These are phyloP conservation scores for Cordia subcordata DNA, from an alignment of 257 asterid species.

Conservation along the genomic window DNA sequence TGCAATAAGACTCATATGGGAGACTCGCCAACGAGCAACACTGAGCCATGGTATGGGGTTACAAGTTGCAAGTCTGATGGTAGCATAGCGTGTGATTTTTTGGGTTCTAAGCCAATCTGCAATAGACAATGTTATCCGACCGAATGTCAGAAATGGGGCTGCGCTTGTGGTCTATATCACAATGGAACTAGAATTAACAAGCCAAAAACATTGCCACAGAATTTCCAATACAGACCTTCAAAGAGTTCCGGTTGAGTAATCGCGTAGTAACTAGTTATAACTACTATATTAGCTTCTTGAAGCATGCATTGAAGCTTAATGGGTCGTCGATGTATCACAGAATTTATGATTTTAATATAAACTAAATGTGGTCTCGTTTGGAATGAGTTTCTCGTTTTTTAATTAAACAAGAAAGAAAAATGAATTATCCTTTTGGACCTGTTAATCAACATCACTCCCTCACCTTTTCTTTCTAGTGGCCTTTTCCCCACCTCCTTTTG, in stretches of 20 bases:
- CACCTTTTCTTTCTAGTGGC: slow-evolving; percentile 23
- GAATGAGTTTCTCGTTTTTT: slow-evolving; percentile 14
- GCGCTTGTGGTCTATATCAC: not conserved
- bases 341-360: too few species aligned
- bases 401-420: slow-evolving; percentile 8
- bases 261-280: too few species aligned
- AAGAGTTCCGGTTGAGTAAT: too few species aligned
- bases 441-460: slow-evolving; percentile 30
- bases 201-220: not conserved
- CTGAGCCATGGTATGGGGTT: not conserved
- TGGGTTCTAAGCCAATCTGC: not conserved
- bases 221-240: too few species aligned
- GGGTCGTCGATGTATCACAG: too few species aligned
- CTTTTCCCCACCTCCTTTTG: slow-evolving; percentile 5
- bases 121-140: not conserved
- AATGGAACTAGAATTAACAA: not conserved
- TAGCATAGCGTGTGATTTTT: not conserved
- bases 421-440: slow-evolving; percentile 34
- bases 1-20: too few species aligned
- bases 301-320: too few species aligned
- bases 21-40: too few species aligned
- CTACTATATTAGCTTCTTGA: too few species aligned
- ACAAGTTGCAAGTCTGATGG: not conserved
- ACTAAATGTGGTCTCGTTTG: slow-evolving; percentile 1
- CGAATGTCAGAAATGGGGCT: not conserved